phyloP scores from a whole-genome alignment of 1,284 basidiomycete genomes.

The Schizophyllum commune region DNA sequence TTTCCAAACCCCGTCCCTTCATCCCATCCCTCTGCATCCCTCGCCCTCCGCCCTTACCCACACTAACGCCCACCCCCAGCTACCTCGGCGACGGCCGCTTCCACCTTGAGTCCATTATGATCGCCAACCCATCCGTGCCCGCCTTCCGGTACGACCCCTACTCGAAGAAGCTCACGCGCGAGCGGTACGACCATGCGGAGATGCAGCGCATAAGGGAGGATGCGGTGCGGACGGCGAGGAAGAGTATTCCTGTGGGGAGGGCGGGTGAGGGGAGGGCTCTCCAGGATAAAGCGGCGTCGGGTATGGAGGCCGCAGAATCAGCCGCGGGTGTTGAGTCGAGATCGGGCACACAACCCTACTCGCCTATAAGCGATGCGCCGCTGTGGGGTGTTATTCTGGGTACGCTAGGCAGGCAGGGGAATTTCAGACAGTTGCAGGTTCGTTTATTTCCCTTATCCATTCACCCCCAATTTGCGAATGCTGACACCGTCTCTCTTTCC shows the following conservation, averaged over 20 bases:
- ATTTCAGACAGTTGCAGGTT: constrained; percentile 79
- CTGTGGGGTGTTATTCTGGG: constrained; percentile 95
- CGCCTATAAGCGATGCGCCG: constrained; percentile 14
- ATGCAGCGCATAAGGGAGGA: constrained; percentile 77
- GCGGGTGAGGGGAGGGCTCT: neutral
- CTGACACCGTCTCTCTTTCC: neutral
- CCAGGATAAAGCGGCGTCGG: no score
- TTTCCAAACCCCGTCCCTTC: constrained; percentile 1
- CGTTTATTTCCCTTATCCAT: constrained; percentile 4
- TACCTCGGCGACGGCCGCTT: constrained; percentile 98
- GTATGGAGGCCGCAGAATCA: no score
- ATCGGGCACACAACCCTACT: no score
- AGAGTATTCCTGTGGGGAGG: constrained; percentile 29
- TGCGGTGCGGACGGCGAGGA: constrained; percentile 69
- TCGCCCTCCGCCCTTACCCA: neutral
- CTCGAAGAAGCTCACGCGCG: constrained; percentile 92
- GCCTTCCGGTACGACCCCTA: constrained; percentile 99
- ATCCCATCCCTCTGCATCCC: neutral
- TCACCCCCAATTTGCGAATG: constrained; percentile 2
- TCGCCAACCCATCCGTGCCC: constrained; percentile 92
- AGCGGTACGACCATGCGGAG: constrained; percentile 85
- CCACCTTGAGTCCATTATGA: constrained; percentile 98
- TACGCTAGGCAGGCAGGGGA: constrained; percentile 93
- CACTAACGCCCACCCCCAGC: constrained; percentile 31
- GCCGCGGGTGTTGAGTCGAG: no score